Percentiles rank a stretch among this genome's conserved stretches.
phyloP scores from a whole-genome alignment of 2,329 filamentous ascomycete species.

The Colletotrichum costaricense region DNA sequence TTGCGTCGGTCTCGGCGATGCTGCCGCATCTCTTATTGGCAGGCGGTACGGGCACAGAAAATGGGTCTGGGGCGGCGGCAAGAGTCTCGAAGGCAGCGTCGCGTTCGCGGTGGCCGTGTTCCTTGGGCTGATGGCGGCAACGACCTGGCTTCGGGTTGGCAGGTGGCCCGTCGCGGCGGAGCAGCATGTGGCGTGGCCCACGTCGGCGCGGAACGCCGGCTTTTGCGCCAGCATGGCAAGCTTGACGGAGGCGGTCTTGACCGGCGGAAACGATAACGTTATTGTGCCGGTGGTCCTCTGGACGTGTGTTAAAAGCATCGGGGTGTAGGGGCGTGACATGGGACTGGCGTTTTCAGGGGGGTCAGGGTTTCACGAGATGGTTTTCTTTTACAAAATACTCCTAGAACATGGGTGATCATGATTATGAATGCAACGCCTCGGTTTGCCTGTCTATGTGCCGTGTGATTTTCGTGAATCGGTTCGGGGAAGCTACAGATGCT shows the following conservation, averaged over 20 bases:
- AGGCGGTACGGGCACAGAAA: constrained; percentile 87
- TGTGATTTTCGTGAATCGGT: neutral
- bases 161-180: constrained; percentile 80
- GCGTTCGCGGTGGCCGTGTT: constrained; percentile 88
- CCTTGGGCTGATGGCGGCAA: constrained; percentile 75
- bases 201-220: constrained; percentile 75
- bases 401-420: constrained; percentile 20
- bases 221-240: constrained; percentile 84
- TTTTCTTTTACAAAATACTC: constrained; percentile 18
- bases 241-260: constrained; percentile 93
- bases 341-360: constrained; percentile 24
- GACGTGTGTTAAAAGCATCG: constrained; percentile 86
- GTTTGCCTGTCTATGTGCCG: neutral
- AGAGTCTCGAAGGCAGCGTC: constrained; percentile 87
- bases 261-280: constrained; percentile 98
- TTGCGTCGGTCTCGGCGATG: constrained; percentile 95
- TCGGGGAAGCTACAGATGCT: too few relatives aligned
- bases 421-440: constrained; percentile 21
- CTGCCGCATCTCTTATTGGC: constrained; percentile 90
- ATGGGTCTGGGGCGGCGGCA: constrained; percentile 97
- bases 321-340: constrained; percentile 53
- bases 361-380: neutral
- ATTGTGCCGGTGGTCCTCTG: constrained; percentile 94
- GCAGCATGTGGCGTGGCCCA: constrained; percentile 67
- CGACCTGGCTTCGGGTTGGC: constrained; percentile 80